Base-by-base conservation (phyloP, 768 basidiomycete genomes). In the Chalciporus sphaerocephalus region DNA sequence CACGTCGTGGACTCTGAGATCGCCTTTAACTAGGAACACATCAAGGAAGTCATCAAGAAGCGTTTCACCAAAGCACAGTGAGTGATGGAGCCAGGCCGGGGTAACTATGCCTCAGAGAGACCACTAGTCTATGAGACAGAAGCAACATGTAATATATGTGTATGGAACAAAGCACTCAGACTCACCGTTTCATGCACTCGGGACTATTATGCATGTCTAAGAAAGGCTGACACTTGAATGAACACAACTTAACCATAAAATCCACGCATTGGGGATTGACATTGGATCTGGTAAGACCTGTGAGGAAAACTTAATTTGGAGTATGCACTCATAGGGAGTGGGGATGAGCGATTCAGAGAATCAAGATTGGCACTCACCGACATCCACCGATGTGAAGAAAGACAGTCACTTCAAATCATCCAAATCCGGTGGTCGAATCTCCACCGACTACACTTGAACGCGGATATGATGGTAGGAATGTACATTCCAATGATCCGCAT, bases 21-120 rank as follows among this genome's bases (percentile, higher is more conserved):
- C 18, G 16, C 18, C 16, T 11, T 15, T 18, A 18, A 15, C 2
- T 35, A 60, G 59, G 60, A 62, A 5, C 20, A 41, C 11, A 1
- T 56, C 23, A 52, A 40, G n/a, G 21, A 0, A 9, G 0, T 7
- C 3, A 55, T 47, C 30, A 27, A 15, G 16, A 50, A 17, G n/a
- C 35, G 42, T 6, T 50, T 50, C 38, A 21, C 18, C 34, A 46
- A 47, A 18, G 40, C 21, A 16, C 28, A 61, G 39, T 38, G 27
- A 37, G 24, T 37, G 23, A 22, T 15, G 25, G 10, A 24, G n/a
- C 15, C 2, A n/a, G 28, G 23, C 18, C 12, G 9, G 24, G 16
- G 23, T 5, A 16, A 30, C 17, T 24, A 32, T 20, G 16, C 27
- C 42, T 32, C 38, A 25, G 34, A 15, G 10, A n/a, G 20, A 35